Evolutionary conservation across 805 yeast genomes (phyloP), one percentile per base, ranked within the genome.

Genomic region (Dipodascopsis tothii): DNA sequence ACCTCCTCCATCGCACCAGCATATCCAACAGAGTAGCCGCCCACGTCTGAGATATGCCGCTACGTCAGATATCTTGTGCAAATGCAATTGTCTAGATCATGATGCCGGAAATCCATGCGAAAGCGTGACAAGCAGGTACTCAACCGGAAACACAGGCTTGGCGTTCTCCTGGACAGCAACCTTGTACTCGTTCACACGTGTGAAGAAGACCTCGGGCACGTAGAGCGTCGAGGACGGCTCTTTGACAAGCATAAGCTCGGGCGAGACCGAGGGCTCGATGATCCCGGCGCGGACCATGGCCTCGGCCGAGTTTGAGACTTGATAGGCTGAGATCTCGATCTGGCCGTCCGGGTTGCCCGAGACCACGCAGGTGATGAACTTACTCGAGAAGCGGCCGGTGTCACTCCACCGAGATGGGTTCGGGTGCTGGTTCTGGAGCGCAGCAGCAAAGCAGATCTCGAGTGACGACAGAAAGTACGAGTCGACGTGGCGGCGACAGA

Each of bases 181-280:
- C 3, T 84, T 84, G 64, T 92, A 92, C 65, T 92, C 96, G 60
- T 92, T 92, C 47, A 77, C 73, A 60, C 77, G 79, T 63, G 79
- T 78, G 69, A 82, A 92, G 58, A 84, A 84, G 21, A 92, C 81
- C 50, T 92, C 99, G 0, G 99, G 99, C 14, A 92, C 97, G 55
- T 90, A 92, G 44, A 96, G 73, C 6, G 71, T 73, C 17, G 73
- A 71, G 33, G 76, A 75, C n/a, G 85, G 79, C 22, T 77, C 81
- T 58, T 84, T 82, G 51, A 92, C 79, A 55, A 78, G 81, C 60
- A 90, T 80, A 69, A 81, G 78, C 18, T 87, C 78, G 0, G 99
- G 96, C 59, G 87, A 90, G 0, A 96, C 84, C 1, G 94, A 83
- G 0, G 95, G 90, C 25, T 80, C 72, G 23, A 92, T 78, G 52